These are phyloP conservation scores for Forsythia suspensa DNA, from an alignment of 257 asterid species.

Conservation along the genomic window DNA sequence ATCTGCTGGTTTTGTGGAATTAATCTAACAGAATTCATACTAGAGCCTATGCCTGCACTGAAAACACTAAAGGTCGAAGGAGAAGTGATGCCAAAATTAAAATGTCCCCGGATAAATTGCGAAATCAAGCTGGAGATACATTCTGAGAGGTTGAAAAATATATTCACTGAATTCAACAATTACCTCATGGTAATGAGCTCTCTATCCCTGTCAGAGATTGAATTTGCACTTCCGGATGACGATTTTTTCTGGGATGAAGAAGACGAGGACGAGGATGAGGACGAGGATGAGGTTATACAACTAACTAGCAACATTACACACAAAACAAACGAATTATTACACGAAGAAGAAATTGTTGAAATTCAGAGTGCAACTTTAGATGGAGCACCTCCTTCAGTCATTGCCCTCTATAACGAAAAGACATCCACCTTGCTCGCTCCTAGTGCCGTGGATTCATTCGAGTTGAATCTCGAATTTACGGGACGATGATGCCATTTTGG, in stretches of 20 bases:
- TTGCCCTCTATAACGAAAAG: neutral
- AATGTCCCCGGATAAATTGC: neutral
- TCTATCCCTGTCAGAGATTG: neutral
- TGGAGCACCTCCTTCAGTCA: neutral
- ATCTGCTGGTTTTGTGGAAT: too few species aligned
- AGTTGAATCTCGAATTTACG: neutral
- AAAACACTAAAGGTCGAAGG: neutral
- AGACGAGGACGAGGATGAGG: neutral
- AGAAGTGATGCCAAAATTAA: neutral
- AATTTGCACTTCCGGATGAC: neutral
- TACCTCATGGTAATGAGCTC: neutral
- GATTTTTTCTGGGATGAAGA: neutral
- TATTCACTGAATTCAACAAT: neutral
- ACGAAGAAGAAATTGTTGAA: neutral
- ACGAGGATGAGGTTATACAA: neutral
- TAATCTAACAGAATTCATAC: too few species aligned
- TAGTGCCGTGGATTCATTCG: neutral
- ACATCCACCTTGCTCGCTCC: neutral
- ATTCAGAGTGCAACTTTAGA: neutral
- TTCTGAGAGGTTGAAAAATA: neutral
- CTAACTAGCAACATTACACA: neutral
- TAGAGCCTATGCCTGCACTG: neutral
- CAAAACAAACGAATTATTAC: neutral
- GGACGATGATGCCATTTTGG: neutral
- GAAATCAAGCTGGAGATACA: neutral